These are phyloP conservation scores for Vigna reflexopilosa DNA, from an alignment of 306 rosid genomes.

Conservation along the genomic window DNA sequence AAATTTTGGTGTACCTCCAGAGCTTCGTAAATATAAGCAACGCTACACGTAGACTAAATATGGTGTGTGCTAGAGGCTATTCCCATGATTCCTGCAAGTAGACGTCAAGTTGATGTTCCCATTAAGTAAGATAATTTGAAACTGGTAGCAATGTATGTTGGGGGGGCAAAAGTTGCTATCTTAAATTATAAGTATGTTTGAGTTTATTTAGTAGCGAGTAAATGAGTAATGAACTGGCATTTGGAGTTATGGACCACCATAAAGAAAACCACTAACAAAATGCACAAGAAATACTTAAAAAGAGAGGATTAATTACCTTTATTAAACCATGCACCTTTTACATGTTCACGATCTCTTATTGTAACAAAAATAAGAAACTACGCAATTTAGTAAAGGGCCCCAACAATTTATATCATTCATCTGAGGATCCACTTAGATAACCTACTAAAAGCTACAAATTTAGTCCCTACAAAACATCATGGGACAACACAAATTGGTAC, in stretches of 20 bases:
- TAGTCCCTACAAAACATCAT: conserved; percentile 24
- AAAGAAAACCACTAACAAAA: conserved; percentile 34
- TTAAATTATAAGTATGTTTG: conserved; percentile 1
- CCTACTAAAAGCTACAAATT: conserved; percentile 18
- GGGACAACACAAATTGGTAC: neutral
- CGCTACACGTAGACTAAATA: too few species aligned
- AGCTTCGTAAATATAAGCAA: neutral
- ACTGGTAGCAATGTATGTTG: neutral
- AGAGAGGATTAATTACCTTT: conserved; percentile 37
- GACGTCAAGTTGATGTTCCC: conserved; percentile 32
- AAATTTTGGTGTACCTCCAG: neutral
- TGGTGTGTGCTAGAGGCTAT: too few species aligned
- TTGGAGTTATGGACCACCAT: conserved; percentile 41
- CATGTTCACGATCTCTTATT: conserved; percentile 26
- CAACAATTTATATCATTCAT: conserved; percentile 35
- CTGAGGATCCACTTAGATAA: conserved; percentile 28
- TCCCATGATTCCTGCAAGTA: conserved; percentile 29
- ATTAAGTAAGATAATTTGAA: neutral
- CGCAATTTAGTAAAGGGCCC: conserved; percentile 39
- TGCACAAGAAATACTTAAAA: neutral
- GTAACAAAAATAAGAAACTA: conserved; percentile 39
- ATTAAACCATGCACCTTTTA: conserved; percentile 47
- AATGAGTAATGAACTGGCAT: neutral
- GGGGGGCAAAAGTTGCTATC: conserved; percentile 14
- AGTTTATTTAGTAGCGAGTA: neutral